These are phyloP conservation scores for Penicillium robsamsonii DNA, from an alignment of 495 filamentous ascomycete genomes.

Conservation along the genomic window DNA sequence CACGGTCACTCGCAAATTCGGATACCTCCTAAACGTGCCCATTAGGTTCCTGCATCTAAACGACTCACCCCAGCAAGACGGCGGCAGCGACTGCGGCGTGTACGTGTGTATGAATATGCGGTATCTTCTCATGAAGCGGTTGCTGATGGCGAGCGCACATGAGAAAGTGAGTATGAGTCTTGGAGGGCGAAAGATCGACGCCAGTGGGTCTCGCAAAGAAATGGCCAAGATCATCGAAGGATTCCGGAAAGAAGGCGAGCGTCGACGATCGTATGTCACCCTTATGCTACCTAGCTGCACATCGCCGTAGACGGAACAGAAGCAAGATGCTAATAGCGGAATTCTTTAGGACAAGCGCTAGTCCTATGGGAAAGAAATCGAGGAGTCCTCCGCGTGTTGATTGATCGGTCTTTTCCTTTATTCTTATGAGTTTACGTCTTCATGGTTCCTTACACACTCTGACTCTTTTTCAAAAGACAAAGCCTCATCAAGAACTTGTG, in stretches of 20 bases:
- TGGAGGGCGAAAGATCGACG: slow-evolving; percentile 75
- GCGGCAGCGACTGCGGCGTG: slow-evolving; percentile 90
- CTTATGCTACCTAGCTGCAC: not conserved
- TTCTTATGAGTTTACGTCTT: not conserved
- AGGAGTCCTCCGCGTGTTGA: slow-evolving; percentile 39
- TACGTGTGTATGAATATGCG: slow-evolving; percentile 95
- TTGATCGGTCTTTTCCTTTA: slow-evolving; percentile 13
- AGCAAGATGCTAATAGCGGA: not conserved
- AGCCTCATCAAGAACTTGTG: not conserved
- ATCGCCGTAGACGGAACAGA: not conserved
- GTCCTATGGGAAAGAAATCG: slow-evolving; percentile 25
- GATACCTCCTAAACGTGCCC: slow-evolving; percentile 57
- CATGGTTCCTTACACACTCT: not conserved
- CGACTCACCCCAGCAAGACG: slow-evolving; percentile 89
- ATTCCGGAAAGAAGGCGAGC: slow-evolving; percentile 77
- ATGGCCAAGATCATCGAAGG: slow-evolving; percentile 84
- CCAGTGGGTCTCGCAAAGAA: slow-evolving; percentile 70
- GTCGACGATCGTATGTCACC: slow-evolving; percentile 67
- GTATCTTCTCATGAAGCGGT: slow-evolving; percentile 74
- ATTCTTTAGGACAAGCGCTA: slow-evolving; percentile 19
- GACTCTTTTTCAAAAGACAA: not conserved
- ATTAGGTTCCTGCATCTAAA: slow-evolving; percentile 73
- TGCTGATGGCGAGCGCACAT: slow-evolving; percentile 71
- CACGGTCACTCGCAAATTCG: slow-evolving; percentile 60
- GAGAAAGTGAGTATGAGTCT: slow-evolving; percentile 94